phyloP scores from a whole-genome alignment of 163 green algal species.

The Scenedesmus sp. region DNA sequence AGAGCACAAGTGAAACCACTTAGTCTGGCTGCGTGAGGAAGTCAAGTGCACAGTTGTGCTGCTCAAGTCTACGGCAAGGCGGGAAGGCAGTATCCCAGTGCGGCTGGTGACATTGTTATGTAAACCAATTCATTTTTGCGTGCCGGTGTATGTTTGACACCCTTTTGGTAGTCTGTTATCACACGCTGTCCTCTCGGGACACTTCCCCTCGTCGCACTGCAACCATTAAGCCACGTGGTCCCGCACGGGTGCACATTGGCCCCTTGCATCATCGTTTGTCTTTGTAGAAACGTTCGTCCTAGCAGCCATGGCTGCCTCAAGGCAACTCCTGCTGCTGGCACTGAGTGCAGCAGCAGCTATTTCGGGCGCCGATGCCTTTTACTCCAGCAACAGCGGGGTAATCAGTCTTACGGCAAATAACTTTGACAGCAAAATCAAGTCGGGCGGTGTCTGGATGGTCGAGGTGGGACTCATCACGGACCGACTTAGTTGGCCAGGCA shows the following conservation, averaged over 20 bases:
- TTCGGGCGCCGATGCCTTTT: constrained; percentile 51
- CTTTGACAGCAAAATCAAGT: constrained; percentile 70
- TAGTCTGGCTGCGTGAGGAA: background rate
- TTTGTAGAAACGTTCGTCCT: background rate
- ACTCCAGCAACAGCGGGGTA: constrained; percentile 58
- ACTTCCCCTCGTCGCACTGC: background rate
- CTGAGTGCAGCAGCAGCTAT: background rate
- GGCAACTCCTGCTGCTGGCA: constrained; percentile 25
- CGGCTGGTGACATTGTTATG: background rate
- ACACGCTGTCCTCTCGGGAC: background rate
- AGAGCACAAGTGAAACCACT: no score
- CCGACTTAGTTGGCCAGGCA: background rate
- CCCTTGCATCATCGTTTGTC: background rate
- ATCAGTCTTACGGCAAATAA: constrained; percentile 63
- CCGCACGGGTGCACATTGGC: background rate
- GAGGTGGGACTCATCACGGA: constrained; percentile 57
- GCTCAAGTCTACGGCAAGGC: background rate
- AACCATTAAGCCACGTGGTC: background rate
- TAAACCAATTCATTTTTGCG: background rate
- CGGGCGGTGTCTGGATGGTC: constrained; percentile 64
- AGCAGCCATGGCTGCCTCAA: background rate
- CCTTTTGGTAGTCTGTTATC: background rate
- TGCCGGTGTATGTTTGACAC: background rate
- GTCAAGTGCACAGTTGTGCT: background rate
- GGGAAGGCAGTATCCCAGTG: background rate